Conservation (phyloP, 2,329 filamentous ascomycete species). For the Penicillium sp. region DNA sequence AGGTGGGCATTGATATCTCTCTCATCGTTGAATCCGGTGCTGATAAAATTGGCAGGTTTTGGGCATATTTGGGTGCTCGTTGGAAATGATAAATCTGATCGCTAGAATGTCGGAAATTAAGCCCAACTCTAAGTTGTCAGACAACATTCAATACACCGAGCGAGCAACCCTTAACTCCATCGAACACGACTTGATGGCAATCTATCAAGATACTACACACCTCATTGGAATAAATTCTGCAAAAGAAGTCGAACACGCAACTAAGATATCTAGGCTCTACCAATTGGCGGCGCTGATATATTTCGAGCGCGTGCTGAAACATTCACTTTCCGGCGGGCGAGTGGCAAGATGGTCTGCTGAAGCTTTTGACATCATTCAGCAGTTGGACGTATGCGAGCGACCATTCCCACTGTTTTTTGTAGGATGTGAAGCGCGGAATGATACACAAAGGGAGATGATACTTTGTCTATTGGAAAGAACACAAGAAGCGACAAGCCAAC, state of each 20-base stretch:
- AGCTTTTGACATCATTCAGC: not conserved
- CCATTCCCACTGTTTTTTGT: not conserved
- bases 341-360: not conserved
- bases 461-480: not conserved
- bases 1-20: not conserved
- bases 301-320: not conserved
- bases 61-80: not conserved
- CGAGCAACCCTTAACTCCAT: not conserved
- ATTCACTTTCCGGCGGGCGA: not conserved
- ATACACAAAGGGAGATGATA: not conserved
- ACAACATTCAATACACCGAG: not conserved
- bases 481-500: not conserved
- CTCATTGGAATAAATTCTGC: not conserved
- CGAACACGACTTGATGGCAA: not conserved
- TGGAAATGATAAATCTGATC: not conserved
- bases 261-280: not conserved
- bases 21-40: not conserved
- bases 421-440: not conserved
- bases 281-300: not conserved
- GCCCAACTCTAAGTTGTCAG: not conserved
- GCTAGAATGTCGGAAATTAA: not conserved
- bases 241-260: not conserved
- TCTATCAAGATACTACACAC: not conserved
- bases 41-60: not conserved
- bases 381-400: not conserved